A percentile compares a stretch with the other conserved stretches of the same genome.
phyloP scores from a whole-genome alignment of 345 rosid species.

The Salix caprea region DNA sequence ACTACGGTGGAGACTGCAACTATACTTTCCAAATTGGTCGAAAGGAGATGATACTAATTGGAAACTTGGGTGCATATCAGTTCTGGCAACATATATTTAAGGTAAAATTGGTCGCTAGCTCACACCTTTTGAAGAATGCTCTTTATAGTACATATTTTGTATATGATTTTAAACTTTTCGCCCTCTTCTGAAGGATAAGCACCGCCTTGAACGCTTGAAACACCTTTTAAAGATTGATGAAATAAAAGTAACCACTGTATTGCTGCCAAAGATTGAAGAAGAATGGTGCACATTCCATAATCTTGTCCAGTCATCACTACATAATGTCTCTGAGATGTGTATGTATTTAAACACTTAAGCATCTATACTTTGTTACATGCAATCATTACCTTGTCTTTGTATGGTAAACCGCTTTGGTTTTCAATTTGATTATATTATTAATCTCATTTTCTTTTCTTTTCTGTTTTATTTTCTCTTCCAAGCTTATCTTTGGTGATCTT shows the following conservation, averaged over 20 bases:
- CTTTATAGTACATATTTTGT: background rate
- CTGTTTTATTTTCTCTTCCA: slow-evolving; percentile 4
- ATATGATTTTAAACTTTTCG: slow-evolving; percentile 16
- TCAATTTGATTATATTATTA: background rate
- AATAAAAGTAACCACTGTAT: slow-evolving; percentile 28
- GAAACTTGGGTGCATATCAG: slow-evolving; percentile 71
- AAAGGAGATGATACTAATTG: slow-evolving; percentile 58
- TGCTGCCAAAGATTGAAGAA: slow-evolving; percentile 60
- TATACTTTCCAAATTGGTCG: slow-evolving; percentile 44
- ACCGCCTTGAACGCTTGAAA: slow-evolving; percentile 62
- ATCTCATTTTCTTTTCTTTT: background rate
- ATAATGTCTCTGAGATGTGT: slow-evolving; percentile 74
- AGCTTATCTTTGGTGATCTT: slow-evolving; percentile 5
- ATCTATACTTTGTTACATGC: background rate
- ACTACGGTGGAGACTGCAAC: slow-evolving; percentile 46
- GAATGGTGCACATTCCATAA: slow-evolving; percentile 86
- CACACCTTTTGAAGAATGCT: slow-evolving; percentile 4
- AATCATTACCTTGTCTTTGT: slow-evolving; percentile 5
- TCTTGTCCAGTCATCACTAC: slow-evolving; percentile 64
- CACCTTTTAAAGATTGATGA: slow-evolving; percentile 36
- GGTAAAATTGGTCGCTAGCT: slow-evolving; percentile 36
- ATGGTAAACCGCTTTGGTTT: background rate
- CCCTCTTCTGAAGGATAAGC: slow-evolving; percentile 60
- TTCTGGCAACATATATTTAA: slow-evolving; percentile 84
- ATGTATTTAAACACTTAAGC: slow-evolving; percentile 24